Conservation (phyloP, 305 asterid genomes). For the Fraxinus angustifolia region DNA sequence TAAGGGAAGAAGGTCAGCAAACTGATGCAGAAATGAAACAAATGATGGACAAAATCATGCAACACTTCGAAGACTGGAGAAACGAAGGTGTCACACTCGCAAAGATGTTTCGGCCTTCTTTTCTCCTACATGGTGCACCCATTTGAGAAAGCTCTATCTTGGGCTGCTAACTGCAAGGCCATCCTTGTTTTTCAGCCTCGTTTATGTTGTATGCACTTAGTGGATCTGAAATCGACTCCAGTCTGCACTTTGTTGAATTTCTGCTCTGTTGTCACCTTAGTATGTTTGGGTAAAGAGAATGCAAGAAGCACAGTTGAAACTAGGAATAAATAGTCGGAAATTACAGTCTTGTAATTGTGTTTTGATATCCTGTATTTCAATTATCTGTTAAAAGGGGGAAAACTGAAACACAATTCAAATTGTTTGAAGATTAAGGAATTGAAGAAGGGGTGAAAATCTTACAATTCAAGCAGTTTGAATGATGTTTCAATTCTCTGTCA, state of each 20-base stretch:
- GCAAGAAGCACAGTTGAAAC: slow-evolving; percentile 14
- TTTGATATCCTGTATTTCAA: not conserved
- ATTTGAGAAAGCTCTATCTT: slow-evolving; percentile 19
- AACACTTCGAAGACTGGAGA: slow-evolving; percentile 1
- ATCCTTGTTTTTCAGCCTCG: slow-evolving; percentile 7
- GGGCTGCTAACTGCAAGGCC: slow-evolving; percentile 27
- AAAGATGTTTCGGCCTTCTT: slow-evolving; percentile 6
- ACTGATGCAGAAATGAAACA: not conserved
- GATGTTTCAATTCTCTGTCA: not conserved
- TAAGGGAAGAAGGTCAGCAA: not conserved
- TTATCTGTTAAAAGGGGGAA: not conserved
- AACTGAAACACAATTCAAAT: not conserved
- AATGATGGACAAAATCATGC: not conserved
- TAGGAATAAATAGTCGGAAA: not conserved
- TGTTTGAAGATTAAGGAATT: not conserved
- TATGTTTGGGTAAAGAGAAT: slow-evolving; percentile 2
- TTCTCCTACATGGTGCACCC: slow-evolving; percentile 25
- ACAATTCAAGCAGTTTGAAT: not conserved
- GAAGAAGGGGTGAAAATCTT: not conserved
- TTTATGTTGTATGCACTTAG: slow-evolving; percentile 20
- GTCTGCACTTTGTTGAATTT: not conserved
- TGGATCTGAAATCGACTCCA: slow-evolving; percentile 16
- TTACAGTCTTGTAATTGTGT: not conserved
- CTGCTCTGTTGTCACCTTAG: too few species aligned
- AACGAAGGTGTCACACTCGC: slow-evolving; percentile 7